Conservation (phyloP, 1,284 basidiomycete genomes). For the Hymenochaete sp. region DNA sequence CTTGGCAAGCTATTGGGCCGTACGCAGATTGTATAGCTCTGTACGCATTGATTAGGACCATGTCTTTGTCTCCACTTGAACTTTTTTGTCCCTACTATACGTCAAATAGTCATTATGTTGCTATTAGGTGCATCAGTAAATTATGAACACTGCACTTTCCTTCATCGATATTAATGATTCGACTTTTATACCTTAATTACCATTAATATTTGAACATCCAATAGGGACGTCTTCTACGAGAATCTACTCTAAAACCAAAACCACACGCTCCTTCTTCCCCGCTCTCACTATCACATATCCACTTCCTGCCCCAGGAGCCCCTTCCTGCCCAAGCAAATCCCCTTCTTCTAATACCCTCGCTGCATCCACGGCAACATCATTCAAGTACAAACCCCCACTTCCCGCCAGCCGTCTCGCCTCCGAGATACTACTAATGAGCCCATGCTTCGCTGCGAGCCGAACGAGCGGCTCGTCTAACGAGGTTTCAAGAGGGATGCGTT, state of each 20-base stretch:
- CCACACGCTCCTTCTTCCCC: slow-evolving; percentile 68
- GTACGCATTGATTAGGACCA: slow-evolving; percentile 59
- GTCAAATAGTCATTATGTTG: too few relatives aligned
- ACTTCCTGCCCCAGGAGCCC: too few relatives aligned
- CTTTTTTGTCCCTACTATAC: too few relatives aligned
- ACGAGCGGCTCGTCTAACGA: slow-evolving; percentile 24
- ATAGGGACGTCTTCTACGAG: not conserved
- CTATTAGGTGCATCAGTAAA: too few relatives aligned
- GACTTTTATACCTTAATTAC: too few relatives aligned
- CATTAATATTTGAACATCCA: too few relatives aligned
- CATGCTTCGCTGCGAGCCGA: slow-evolving; percentile 24
- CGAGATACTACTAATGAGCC: slow-evolving; percentile 27
- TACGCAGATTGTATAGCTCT: slow-evolving; percentile 72
- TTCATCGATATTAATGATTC: too few relatives aligned
- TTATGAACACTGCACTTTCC: too few relatives aligned
- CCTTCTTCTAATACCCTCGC: slow-evolving; percentile 18
- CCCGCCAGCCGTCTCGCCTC: slow-evolving; percentile 12
- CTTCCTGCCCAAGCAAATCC: slow-evolving; percentile 65
- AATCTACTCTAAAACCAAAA: slow-evolving; percentile 36
- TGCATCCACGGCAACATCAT: slow-evolving; percentile 12
- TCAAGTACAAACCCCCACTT: slow-evolving; percentile 14
- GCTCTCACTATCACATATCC: slow-evolving; percentile 61
- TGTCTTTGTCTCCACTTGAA: not conserved
- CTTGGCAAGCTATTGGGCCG: slow-evolving; percentile 80
- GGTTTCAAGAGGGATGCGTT: slow-evolving; percentile 26